Conservation (phyloP, 1,284 basidiomycete species). For the Golubevia sp. region DNA sequence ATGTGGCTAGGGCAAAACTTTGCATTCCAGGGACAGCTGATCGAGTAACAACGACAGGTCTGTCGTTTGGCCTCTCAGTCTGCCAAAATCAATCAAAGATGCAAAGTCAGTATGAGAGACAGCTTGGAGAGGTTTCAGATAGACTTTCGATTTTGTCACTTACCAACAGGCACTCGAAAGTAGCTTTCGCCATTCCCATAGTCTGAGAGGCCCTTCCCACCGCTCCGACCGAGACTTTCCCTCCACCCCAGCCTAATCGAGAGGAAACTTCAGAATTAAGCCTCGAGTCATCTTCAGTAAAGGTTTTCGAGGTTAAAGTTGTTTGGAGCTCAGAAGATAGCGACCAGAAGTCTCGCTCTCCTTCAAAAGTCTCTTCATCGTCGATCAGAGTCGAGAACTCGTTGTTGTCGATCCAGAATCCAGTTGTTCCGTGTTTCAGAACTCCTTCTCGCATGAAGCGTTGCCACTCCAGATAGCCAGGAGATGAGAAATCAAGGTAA, state of each 20-base stretch:
- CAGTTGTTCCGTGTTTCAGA: constrained; percentile 19
- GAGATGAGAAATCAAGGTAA: constrained; percentile 14
- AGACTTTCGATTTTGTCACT: background rate
- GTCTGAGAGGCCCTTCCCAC: constrained; percentile 18
- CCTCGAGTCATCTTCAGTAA: no score
- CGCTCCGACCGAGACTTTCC: constrained; percentile 8
- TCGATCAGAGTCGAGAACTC: constrained; percentile 29
- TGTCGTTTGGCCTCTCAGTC: constrained; percentile 5
- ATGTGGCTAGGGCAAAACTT: constrained; percentile 22
- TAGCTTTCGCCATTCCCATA: constrained; percentile 29
- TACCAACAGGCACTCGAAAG: constrained; percentile 4
- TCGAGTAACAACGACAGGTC: constrained; percentile 24
- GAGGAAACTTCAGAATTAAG: constrained; percentile 4
- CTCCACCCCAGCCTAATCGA: constrained; percentile 10
- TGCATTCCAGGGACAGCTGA: constrained; percentile 24
- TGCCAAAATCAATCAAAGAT: background rate
- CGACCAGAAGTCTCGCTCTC: constrained; percentile 15
- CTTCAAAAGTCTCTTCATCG: constrained; percentile 16
- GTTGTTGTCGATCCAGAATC: constrained; percentile 34
- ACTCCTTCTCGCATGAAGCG: constrained; percentile 8
- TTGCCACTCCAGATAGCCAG: constrained; percentile 15
- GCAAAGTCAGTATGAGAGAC: background rate
- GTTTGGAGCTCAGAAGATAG: background rate
- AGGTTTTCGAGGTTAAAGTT: background rate
- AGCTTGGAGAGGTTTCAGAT: background rate